Base-by-base conservation (phyloP, 257 asterid species). In the Salvia splendens region DNA sequence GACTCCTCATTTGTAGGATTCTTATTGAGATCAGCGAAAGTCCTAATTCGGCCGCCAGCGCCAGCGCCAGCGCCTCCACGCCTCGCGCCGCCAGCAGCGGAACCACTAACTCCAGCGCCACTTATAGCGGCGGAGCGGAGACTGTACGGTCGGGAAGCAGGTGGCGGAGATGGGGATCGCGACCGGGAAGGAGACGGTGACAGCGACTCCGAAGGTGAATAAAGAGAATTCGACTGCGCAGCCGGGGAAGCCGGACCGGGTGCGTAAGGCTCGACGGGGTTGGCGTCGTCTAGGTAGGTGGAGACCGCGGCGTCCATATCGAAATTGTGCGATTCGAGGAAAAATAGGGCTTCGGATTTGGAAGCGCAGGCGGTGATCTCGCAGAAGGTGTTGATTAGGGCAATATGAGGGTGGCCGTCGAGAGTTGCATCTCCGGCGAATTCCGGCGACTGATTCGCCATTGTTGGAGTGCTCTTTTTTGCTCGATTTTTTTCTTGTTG, bases 241-340 rank as follows among this genome's bases (percentile, higher is more conserved):
- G 40, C 56, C 15, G 71, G 79, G 1, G 79, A 65, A 30, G 35
- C n/a, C 57, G 58, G 73, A 35, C 8, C 38, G 1, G 15, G 77
- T 17, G 74, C 72, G 53, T 20, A 41, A 61, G 63, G 64, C 49
- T 59, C 64, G 61, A 61, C 42, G 47, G 82, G 50, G 51, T 38
- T 71, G 43, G 86, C 70, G 50, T 76, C 61, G 57, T 91, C 96
- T 70, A 88, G 78, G 85, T 75, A 91, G 42, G 97, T 91, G 73
- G 95, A 88, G 75, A 85, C 85, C 69, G 96, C 96, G 82, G 95
- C 83, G 71, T 86, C 96, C 52, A 88, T 84, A 69, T 89, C 85
- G 91, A 86, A 88, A 54, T 82, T 81, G 83, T 91, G 97, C 57
- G 95, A 86, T 78, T 91, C 97, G 8, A 88, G 59, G 78, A 82